Evolutionary conservation across 2,329 filamentous ascomycete species (phyloP).

Genomic region (Fusarium sp.): DNA sequence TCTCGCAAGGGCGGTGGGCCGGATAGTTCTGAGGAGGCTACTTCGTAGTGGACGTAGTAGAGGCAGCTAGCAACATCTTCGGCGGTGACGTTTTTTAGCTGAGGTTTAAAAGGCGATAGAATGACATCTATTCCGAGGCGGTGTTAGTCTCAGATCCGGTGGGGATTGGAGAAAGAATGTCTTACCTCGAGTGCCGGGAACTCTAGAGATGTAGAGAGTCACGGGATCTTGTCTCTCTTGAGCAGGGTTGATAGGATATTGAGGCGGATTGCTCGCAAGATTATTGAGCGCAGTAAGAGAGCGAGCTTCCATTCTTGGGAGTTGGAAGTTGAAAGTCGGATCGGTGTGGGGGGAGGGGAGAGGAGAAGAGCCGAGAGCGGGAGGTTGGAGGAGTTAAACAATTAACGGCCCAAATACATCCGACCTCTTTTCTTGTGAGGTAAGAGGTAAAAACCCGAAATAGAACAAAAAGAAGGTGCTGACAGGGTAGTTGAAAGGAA

Average conservation of each 20-base stretch:
- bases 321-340: slow-evolving; percentile 19
- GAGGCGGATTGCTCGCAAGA: slow-evolving; percentile 88
- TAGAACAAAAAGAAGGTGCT: background rate
- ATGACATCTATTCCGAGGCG: slow-evolving; percentile 79
- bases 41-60: slow-evolving; percentile 86
- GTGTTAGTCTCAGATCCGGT: slow-evolving; percentile 35
- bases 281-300: slow-evolving; percentile 85
- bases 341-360: slow-evolving; percentile 23
- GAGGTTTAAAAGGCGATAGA: slow-evolving; percentile 90
- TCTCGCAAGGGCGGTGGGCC: slow-evolving; percentile 46
- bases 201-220: slow-evolving; percentile 91
- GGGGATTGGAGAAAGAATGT: slow-evolving; percentile 28
- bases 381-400: slow-evolving; percentile 28
- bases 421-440: slow-evolving; percentile 13
- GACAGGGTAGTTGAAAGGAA: slow-evolving; percentile 1
- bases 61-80: slow-evolving; percentile 90
- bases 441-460: background rate
- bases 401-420: slow-evolving; percentile 13
- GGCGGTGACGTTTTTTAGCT: slow-evolving; percentile 87
- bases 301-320: slow-evolving; percentile 76
- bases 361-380: slow-evolving; percentile 12
- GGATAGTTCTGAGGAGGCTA: slow-evolving; percentile 67
- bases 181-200: slow-evolving; percentile 90
- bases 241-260: slow-evolving; percentile 84
- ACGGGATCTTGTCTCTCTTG: slow-evolving; percentile 79